Conservation (phyloP, 2,329 filamentous ascomycete species). For the Chaetomiaceae sp. region DNA sequence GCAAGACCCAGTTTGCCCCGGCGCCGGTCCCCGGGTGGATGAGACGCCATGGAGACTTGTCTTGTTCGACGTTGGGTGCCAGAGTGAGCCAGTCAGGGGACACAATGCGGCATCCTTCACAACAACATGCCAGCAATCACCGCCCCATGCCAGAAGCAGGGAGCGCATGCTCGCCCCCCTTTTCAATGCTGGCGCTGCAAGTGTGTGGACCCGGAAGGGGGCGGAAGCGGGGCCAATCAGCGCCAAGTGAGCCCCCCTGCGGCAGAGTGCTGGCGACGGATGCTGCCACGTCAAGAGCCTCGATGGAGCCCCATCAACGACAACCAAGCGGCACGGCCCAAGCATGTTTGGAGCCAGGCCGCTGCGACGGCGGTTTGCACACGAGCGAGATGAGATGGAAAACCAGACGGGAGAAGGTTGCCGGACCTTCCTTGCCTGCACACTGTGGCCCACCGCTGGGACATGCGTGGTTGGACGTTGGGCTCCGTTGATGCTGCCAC, state of each 20-base stretch:
- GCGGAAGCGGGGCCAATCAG: constrained; percentile 18
- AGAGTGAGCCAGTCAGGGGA: background rate
- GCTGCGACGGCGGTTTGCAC: constrained; percentile 12
- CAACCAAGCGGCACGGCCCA: constrained; percentile 13
- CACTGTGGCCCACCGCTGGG: background rate
- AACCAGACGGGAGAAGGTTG: background rate
- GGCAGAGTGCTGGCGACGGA: constrained; percentile 19
- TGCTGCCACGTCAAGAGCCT: constrained; percentile 26
- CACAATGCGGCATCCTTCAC: background rate
- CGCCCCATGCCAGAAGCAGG: background rate
- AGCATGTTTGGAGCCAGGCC: constrained; percentile 15
- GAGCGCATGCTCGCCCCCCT: background rate
- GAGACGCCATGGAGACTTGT: background rate
- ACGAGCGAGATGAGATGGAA: background rate
- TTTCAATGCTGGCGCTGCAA: constrained; percentile 3
- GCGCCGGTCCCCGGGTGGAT: constrained; percentile 6
- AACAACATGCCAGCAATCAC: constrained; percentile 1
- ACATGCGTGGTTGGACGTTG: constrained; percentile 11
- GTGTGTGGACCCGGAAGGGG: constrained; percentile 12
- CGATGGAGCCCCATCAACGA: constrained; percentile 16
- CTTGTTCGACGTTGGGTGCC: too few species aligned
- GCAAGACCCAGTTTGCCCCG: constrained; percentile 15
- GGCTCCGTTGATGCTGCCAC: constrained; percentile 17
- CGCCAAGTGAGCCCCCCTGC: constrained; percentile 14
- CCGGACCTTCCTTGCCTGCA: background rate